A percentile compares a stretch with the other conserved stretches of the same genome.
Conservation (phyloP, 1,139 yeast genomes). For the Zygosaccharomyces sapae region DNA sequence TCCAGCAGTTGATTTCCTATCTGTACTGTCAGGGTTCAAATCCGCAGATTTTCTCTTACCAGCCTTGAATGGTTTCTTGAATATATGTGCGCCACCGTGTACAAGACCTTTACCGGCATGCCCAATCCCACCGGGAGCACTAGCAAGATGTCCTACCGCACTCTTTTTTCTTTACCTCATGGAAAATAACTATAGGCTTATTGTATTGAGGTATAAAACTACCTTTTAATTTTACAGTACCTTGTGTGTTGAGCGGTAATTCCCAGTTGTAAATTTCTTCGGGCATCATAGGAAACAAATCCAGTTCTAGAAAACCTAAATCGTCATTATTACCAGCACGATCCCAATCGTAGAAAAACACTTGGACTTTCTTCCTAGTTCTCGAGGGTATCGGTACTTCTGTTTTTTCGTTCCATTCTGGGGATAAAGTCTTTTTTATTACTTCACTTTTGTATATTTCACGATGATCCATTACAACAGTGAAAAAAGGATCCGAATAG, state of each 20-base stretch:
- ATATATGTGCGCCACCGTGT: conserved; percentile 39
- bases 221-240: conserved; percentile 50
- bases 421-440: conserved; percentile 62
- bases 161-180: conserved; percentile 31
- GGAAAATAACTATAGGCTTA: conserved; percentile 51
- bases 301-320: conserved; percentile 51
- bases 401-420: conserved; percentile 62
- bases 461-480: conserved; percentile 50
- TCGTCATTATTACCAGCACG: conserved; percentile 62
- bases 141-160: conserved; percentile 39
- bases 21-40: not conserved
- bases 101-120: conserved; percentile 38
- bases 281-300: conserved; percentile 48
- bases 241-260: conserved; percentile 57
- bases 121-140: conserved; percentile 37
- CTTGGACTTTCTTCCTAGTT: conserved; percentile 46
- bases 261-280: conserved; percentile 44
- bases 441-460: conserved; percentile 55
- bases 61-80: conserved; percentile 25
- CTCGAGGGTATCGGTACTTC: conserved; percentile 62
- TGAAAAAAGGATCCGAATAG: conserved; percentile 66
- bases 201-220: conserved; percentile 63
- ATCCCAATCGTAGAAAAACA: conserved; percentile 72
- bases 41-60: conserved; percentile 2
- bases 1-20: conserved; percentile 7